Base-by-base conservation (phyloP, 768 basidiomycete genomes). In the Neoboletus brunneissimus region DNA sequence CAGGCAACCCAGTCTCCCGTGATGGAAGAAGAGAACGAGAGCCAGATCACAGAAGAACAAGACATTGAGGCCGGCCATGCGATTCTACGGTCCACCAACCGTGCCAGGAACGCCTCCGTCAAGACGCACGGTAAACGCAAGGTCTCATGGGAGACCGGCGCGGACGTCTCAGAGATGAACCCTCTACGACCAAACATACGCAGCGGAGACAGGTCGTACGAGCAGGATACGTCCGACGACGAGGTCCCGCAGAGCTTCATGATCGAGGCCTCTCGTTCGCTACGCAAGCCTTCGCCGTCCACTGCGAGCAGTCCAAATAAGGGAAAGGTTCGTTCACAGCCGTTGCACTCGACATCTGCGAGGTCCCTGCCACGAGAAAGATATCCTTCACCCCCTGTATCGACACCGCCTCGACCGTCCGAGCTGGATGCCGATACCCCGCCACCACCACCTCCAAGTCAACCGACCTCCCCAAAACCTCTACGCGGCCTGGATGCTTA, bases 191-290 rank as follows among this genome's bases (percentile, higher is more conserved):
- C 89, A 49, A 91, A 89, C 71, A 87, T 86, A 62, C 87, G 82
- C 64, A 76, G 79, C 62, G 81, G 86, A 65, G 88, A 89, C 72
- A 77, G 73, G 66, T 75, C 77, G 27, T 79, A 85, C 55, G 77
- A 78, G 42, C 75, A 79, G 47, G 85, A 88, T 48, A 79, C 80
- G 29, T 88, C 87, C 9, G 91, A 93, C 62, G 91, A 88, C 54
- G 91, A 93, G 68, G 89, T 89, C 3, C 91, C 91, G 0, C 86
- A 88, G 66, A 89, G 87, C 67, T 88, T 93, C 64, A 87, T 91
- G 82, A 86, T 93, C 61, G 91, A 94, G 72, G 83, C 88, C 38
- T 72, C 81, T 18, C 60, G 56, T 43, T 59, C 58, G 20, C 69
- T 80, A n/a, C 79, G 73, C 63, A 76, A 70, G 55, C 72, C 74